These are phyloP conservation scores for Toxicodendron radicans DNA, from an alignment of 345 rosid genomes.

Conservation along the genomic window DNA sequence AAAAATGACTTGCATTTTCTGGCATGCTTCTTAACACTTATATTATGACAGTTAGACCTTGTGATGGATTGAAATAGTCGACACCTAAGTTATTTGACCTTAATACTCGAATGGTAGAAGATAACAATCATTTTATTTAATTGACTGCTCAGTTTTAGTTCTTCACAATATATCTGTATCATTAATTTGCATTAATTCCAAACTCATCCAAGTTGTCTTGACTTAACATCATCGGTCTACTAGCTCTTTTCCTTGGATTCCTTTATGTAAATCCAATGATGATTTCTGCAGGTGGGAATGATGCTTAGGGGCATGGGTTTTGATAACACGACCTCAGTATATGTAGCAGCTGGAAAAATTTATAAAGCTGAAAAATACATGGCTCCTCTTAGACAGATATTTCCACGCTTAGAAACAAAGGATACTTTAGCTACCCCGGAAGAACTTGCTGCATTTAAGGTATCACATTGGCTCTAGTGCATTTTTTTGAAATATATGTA, in stretches of 20 bases:
- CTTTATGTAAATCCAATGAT: neutral
- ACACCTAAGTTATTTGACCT: neutral
- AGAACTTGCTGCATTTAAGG: conserved; percentile 89
- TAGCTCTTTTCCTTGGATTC: neutral
- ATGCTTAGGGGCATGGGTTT: conserved; percentile 99
- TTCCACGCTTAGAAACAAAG: conserved; percentile 89
- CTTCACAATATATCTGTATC: neutral
- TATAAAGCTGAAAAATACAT: conserved; percentile 85
- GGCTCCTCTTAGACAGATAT: conserved; percentile 90
- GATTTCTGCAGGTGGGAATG: conserved; percentile 77
- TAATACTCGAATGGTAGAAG: neutral
- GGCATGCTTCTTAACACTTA: no score
- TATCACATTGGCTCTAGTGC: conserved; percentile 24
- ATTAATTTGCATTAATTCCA: neutral
- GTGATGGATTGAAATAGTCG: neutral
- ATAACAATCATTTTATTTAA: neutral
- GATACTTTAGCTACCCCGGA: conserved; percentile 72
- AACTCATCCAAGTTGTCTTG: neutral
- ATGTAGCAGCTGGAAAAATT: conserved; percentile 89
- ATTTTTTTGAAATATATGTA: neutral
- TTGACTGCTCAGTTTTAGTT: neutral
- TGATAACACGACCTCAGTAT: conserved; percentile 68
- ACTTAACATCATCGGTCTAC: neutral
- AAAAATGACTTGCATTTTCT: no score
- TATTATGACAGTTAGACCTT: neutral